These are phyloP conservation scores for Durotheca rogersii DNA, from an alignment of 495 filamentous ascomycete genomes.

Conservation along the genomic window DNA sequence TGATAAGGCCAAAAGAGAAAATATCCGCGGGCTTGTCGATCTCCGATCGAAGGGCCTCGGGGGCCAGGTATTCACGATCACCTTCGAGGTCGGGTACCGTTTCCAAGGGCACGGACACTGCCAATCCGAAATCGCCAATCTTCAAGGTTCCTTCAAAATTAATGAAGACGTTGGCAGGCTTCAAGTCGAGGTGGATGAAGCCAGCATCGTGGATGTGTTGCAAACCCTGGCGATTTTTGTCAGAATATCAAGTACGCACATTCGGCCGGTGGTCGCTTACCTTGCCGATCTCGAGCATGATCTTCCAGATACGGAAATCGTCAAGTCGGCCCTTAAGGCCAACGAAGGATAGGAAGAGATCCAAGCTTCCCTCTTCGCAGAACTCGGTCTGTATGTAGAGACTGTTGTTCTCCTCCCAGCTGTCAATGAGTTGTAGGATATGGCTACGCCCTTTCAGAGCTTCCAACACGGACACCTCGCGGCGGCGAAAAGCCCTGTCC, in stretches of 20 bases:
- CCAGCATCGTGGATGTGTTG: slow-evolving; percentile 83
- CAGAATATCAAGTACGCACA: neutral
- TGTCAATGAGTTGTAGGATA: slow-evolving; percentile 73
- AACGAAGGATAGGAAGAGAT: slow-evolving; percentile 73
- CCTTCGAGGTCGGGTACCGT: slow-evolving; percentile 84
- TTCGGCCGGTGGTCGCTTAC: slow-evolving; percentile 49
- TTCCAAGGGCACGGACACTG: slow-evolving; percentile 73
- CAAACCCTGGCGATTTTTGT: slow-evolving; percentile 67
- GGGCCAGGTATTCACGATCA: slow-evolving; percentile 92
- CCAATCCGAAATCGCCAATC: slow-evolving; percentile 95
- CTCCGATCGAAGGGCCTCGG: slow-evolving; percentile 79
- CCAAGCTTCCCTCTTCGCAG: slow-evolving; percentile 88
- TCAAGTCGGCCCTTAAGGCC: slow-evolving; percentile 84
- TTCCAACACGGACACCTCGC: slow-evolving; percentile 76
- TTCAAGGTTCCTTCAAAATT: slow-evolving; percentile 89
- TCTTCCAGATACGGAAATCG: slow-evolving; percentile 98
- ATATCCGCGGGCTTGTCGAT: slow-evolving; percentile 91
- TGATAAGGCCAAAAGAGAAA: slow-evolving; percentile 89
- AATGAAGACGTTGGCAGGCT: slow-evolving; percentile 92
- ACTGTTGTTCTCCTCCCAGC: slow-evolving; percentile 77
- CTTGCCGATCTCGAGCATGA: slow-evolving; percentile 76
- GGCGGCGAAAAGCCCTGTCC: slow-evolving; percentile 74
- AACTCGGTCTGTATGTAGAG: slow-evolving; percentile 97
- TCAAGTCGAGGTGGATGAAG: slow-evolving; percentile 91
- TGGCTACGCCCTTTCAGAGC: slow-evolving; percentile 74